phyloP scores from a whole-genome alignment of 768 basidiomycete species.

The Russula sp. region DNA sequence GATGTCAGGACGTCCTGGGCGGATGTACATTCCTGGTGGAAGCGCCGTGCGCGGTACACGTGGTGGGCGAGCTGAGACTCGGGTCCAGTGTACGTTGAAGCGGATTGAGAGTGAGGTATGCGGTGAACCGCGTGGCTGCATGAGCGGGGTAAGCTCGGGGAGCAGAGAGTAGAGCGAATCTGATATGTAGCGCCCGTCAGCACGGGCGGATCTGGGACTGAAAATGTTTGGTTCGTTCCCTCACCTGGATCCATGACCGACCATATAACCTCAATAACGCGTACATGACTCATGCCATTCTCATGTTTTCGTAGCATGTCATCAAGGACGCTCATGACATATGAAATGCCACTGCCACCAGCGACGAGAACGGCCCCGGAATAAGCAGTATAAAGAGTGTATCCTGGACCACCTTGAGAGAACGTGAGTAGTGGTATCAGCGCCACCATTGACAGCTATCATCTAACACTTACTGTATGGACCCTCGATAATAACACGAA shows the following conservation, averaged over 20 bases:
- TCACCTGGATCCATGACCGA: conserved; percentile 45
- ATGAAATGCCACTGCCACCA: conserved; percentile 62
- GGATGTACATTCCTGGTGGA: conserved; percentile 36
- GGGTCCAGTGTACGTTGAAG: conserved; percentile 47
- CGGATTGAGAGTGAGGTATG: conserved; percentile 37
- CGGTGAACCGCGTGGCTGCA: conserved; percentile 36
- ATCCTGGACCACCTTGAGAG: conserved; percentile 42
- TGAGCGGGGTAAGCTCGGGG: conserved; percentile 40
- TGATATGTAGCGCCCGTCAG: conserved; percentile 30
- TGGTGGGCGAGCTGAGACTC: conserved; percentile 35
- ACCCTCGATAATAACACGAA: conserved; percentile 50
- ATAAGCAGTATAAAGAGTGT: conserved; percentile 49
- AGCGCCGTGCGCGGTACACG: conserved; percentile 29
- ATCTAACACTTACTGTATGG: conserved; percentile 44
- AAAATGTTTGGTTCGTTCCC: conserved; percentile 29
- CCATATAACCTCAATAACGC: conserved; percentile 57
- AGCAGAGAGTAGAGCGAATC: conserved; percentile 42
- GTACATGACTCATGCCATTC: conserved; percentile 40
- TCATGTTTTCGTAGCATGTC: conserved; percentile 48
- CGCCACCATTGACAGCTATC: background rate
- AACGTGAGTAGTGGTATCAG: conserved; percentile 25
- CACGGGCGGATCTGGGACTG: conserved; percentile 10
- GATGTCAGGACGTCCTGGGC: conserved; percentile 35
- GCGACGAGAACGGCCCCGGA: conserved; percentile 54
- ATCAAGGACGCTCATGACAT: conserved; percentile 49